Evolutionary conservation across 768 basidiomycete genomes (phyloP).

Genomic region (Boletus rubescentipes): DNA sequence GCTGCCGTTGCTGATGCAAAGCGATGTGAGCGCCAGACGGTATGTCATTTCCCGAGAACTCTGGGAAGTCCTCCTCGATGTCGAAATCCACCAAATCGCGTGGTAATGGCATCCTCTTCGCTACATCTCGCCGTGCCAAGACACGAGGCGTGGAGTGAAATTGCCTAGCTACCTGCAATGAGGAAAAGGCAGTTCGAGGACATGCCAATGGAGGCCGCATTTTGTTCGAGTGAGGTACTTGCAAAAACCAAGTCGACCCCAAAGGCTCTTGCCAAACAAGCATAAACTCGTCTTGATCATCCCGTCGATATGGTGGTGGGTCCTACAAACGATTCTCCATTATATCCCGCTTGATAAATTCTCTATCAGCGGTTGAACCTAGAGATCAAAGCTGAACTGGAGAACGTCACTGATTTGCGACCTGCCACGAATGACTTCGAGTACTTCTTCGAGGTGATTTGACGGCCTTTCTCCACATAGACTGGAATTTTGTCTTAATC

Average conservation of each 20-base stretch:
- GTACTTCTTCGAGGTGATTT: constrained; percentile 70
- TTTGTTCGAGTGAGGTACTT: not conserved
- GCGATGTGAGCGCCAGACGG: constrained; percentile 70
- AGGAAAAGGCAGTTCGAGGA: constrained; percentile 11
- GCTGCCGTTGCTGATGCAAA: constrained; percentile 70
- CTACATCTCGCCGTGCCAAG: constrained; percentile 16
- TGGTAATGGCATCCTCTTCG: constrained; percentile 37
- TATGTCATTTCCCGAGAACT: constrained; percentile 52
- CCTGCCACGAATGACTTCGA: constrained; percentile 72
- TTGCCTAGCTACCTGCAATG: constrained; percentile 13
- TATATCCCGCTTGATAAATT: not conserved
- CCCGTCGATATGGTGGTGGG: constrained; percentile 50
- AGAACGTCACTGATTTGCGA: constrained; percentile 69
- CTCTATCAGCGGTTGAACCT: constrained; percentile 51
- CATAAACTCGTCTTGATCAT: constrained; percentile 17
- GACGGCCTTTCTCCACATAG: not conserved
- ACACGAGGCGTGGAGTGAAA: constrained; percentile 27
- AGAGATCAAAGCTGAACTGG: constrained; percentile 77
- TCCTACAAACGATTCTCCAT: constrained; percentile 6
- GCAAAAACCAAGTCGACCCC: not conserved
- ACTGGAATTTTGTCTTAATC: not conserved
- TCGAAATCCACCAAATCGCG: constrained; percentile 35
- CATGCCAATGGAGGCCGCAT: constrained; percentile 24
- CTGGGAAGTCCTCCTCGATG: constrained; percentile 37
- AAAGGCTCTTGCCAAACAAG: constrained; percentile 22